Evolutionary conservation across 2,329 filamentous ascomycete species (phyloP).

Genomic region (Myriosclerotinia duriaeana): DNA sequence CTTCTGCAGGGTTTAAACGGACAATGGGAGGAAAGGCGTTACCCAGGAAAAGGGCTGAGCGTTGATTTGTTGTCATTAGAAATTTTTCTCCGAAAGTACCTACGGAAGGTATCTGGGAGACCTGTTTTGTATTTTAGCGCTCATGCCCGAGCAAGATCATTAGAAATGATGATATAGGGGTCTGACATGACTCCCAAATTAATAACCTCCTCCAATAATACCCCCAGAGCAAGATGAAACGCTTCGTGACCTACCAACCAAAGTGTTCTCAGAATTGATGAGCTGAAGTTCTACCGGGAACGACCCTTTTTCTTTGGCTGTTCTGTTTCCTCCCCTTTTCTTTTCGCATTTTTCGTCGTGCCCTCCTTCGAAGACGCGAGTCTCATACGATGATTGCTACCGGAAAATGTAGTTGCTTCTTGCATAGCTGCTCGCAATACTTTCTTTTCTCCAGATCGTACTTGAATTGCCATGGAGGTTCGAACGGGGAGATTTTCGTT

Average conservation of each 20-base stretch:
- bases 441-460: slow-evolving; percentile 64
- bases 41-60: slow-evolving; percentile 35
- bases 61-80: slow-evolving; percentile 35
- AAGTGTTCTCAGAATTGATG: slow-evolving; percentile 1
- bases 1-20: slow-evolving; percentile 33
- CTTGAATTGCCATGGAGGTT: slow-evolving; percentile 55
- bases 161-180: slow-evolving; percentile 27
- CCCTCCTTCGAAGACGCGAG: slow-evolving; percentile 10
- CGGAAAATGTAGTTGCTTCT: slow-evolving; percentile 40
- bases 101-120: slow-evolving; percentile 25
- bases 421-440: slow-evolving; percentile 51
- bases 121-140: slow-evolving; percentile 39
- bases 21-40: slow-evolving; percentile 35
- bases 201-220: slow-evolving; percentile 17
- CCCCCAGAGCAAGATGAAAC: slow-evolving; percentile 22
- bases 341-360: slow-evolving; percentile 27
- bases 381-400: slow-evolving; percentile 41
- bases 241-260: slow-evolving; percentile 27
- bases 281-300: slow-evolving; percentile 23
- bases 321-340: slow-evolving; percentile 28
- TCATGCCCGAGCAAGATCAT: slow-evolving; percentile 28
- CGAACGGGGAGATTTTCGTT: slow-evolving; percentile 40
- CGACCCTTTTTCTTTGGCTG: slow-evolving; percentile 32
- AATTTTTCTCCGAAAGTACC: slow-evolving; percentile 25
- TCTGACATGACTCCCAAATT: slow-evolving; percentile 11